Evolutionary conservation across 352 stramenopile genomes (phyloP).

Genomic region (Pythium angustatum): DNA sequence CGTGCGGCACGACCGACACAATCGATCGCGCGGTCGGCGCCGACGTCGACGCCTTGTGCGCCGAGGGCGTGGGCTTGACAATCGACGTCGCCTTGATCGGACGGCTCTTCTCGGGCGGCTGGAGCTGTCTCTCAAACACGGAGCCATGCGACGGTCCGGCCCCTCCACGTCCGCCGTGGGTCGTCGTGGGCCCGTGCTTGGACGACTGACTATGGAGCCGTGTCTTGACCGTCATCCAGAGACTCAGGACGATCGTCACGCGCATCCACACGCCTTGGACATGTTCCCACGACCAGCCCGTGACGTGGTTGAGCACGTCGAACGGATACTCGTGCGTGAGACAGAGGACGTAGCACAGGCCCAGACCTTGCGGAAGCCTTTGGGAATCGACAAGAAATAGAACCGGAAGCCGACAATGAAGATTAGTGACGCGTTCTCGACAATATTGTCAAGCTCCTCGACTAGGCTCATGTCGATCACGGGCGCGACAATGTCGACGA

Average conservation of each 20-base stretch:
- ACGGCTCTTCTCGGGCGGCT: too few relatives aligned
- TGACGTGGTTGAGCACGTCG: background rate
- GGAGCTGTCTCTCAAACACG: background rate
- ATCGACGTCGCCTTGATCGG: too few relatives aligned
- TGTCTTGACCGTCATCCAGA: conserved; percentile 9
- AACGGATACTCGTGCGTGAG: conserved; percentile 14
- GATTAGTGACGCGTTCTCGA: conserved; percentile 19
- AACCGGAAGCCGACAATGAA: conserved; percentile 45
- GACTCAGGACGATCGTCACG: conserved; percentile 9
- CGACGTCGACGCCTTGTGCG: conserved; percentile 4
- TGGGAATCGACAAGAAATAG: conserved; percentile 34
- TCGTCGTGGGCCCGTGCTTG: conserved; percentile 2
- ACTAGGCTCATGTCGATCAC: conserved; percentile 11
- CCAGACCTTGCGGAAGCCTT: conserved; percentile 15
- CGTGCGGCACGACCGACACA: background rate
- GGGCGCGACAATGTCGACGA: conserved; percentile 23
- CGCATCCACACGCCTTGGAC: conserved; percentile 17
- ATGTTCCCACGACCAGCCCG: conserved; percentile 1
- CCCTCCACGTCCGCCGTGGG: background rate
- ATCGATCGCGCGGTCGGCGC: conserved; percentile 14
- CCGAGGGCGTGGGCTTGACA: background rate
- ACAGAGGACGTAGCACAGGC: conserved; percentile 6
- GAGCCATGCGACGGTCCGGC: background rate
- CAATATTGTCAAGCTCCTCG: conserved; percentile 11
- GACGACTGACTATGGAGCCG: conserved; percentile 1